phyloP scores from a whole-genome alignment of 208 protist genomes.

The Tritrichomonas foetus region DNA sequence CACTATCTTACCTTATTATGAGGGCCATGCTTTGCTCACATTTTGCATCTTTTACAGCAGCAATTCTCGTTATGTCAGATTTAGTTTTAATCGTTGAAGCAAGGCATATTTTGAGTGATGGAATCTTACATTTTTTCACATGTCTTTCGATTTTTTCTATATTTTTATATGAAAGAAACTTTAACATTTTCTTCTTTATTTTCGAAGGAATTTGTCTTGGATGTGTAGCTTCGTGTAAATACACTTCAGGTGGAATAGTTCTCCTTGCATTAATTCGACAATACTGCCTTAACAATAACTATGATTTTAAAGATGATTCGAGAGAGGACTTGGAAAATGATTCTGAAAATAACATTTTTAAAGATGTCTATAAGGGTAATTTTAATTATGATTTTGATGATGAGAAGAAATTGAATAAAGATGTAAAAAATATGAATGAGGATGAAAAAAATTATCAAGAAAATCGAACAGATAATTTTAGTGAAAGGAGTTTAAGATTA shows the following conservation, averaged over 20 bases:
- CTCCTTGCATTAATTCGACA: neutral
- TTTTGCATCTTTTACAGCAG: neutral
- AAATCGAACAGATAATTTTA: no score
- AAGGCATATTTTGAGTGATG: neutral
- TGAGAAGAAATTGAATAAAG: neutral
- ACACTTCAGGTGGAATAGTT: neutral
- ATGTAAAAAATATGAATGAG: neutral
- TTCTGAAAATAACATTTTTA: neutral
- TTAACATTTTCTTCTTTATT: neutral
- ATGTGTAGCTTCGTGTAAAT: neutral
- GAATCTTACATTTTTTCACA: neutral
- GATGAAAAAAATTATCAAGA: neutral
- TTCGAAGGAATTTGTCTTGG: neutral
- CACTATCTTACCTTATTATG: neutral
- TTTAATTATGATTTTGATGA: neutral
- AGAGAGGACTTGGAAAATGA: neutral
- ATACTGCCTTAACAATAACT: neutral
- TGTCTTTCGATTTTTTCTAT: conserved; percentile 11
- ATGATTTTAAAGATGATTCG: neutral
- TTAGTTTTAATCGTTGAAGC: neutral
- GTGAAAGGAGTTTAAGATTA: no score
- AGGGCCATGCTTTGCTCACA: neutral
- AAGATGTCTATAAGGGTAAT: neutral
- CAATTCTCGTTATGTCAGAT: neutral
- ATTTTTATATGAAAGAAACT: neutral